Percentiles rank a stretch among this genome's conserved stretches.
phyloP scores from a whole-genome alignment of 2,329 filamentous ascomycete genomes.

The Cyphellophora europaea region DNA sequence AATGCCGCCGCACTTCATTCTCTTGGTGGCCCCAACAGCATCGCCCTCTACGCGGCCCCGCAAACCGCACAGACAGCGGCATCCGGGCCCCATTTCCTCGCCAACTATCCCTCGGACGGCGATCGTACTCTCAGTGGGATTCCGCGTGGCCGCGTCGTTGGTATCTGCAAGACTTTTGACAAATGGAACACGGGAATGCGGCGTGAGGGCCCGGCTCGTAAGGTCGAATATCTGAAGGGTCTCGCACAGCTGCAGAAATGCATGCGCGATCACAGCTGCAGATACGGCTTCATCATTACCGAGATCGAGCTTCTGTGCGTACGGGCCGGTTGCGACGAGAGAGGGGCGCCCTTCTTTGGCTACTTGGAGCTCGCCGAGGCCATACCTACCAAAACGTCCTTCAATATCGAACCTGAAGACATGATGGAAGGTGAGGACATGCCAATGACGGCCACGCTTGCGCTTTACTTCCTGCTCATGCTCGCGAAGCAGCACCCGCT shows the following conservation, averaged over 20 bases:
- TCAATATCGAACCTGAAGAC: slow-evolving; percentile 12
- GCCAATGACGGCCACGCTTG: slow-evolving; percentile 48
- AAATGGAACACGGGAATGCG: slow-evolving; percentile 95
- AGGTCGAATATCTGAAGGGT: slow-evolving; percentile 80
- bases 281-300: slow-evolving; percentile 93
- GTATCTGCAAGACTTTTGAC: slow-evolving; percentile 84
- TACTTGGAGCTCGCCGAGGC: slow-evolving; percentile 64
- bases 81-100: slow-evolving; percentile 42
- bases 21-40: slow-evolving; percentile 52
- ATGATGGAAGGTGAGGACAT: slow-evolving; percentile 7
- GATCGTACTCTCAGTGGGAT: slow-evolving; percentile 38
- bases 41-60: slow-evolving; percentile 33
- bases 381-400: slow-evolving; percentile 42
- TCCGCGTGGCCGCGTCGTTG: slow-evolving; percentile 58
- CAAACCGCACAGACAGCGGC: slow-evolving; percentile 21
- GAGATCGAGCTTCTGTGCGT: slow-evolving; percentile 92
- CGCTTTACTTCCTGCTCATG: slow-evolving; percentile 58
- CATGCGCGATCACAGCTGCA: slow-evolving; percentile 87
- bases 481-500: slow-evolving; percentile 53
- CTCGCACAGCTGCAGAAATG: slow-evolving; percentile 77
- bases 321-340: slow-evolving; percentile 60
- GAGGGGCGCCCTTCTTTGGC: slow-evolving; percentile 70
- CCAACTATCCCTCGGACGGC: slow-evolving; percentile 43
- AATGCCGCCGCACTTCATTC: slow-evolving; percentile 75
- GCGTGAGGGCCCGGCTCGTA: slow-evolving; percentile 70